Base-by-base conservation (phyloP, 371 early-diverging fungal genomes). In the Rhizomucor pusillus region DNA sequence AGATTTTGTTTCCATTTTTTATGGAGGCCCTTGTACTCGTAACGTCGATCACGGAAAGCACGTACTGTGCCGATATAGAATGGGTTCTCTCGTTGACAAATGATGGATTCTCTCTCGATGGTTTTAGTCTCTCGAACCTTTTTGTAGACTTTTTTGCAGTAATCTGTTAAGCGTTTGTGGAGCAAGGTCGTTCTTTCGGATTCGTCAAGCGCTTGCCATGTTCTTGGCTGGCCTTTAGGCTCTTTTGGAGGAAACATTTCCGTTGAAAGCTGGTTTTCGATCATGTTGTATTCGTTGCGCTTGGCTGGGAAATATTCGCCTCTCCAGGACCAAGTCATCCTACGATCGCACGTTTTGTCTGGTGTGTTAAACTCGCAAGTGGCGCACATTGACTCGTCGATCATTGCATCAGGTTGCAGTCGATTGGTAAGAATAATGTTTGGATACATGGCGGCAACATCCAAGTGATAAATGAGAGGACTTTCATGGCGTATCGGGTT, bases 401-500 rank as follows among this genome's bases (percentile, higher is more conserved):
- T 90, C 51, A 99, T 90, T 3, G 99, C 94, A 69, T 95, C 93
- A 1, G 99, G 99, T 73, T 99, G 99, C 3, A 99, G 76, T 22
- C 99, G 89, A 64, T 99, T 99, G 10, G 99, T 99, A 16, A 99
- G 78, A 70, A 99, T 99, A 57, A 99, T 99, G 66, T 99, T 99
- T 14, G 99, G 99, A 68, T 99, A 99, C 99, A 99, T 99, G 23
- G 99, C 99, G 0, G 95, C 99, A 3, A 99, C 99, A 75, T 99
- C 99, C 77, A 99, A 82, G 66, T 99, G 99, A 75, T 99, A 99
- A 52, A 99, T 94, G 6, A 91, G 74, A 1, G 99, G 99, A 12
- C 75, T 69, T 52, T 91, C 92, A n/a, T 73, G 65, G 13, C 89
- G 82, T 33, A 78, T 79, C 3, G 95, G 93, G 4, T 66, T 69